Conservation (phyloP, 192 early-diverging fungal genomes). For the Powellomyces hirtus region DNA sequence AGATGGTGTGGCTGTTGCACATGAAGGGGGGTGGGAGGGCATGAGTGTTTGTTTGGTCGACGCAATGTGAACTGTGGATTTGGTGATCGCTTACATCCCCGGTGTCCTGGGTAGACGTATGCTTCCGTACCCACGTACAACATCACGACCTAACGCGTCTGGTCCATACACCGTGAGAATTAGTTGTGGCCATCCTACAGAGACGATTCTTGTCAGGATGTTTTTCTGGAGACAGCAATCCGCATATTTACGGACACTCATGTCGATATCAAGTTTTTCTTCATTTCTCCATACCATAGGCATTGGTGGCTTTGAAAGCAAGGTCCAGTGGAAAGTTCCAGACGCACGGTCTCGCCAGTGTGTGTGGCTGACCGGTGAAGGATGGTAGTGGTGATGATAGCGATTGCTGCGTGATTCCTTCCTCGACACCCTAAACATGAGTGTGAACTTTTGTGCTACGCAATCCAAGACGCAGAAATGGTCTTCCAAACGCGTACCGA, state of each 20-base stretch:
- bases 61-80: background rate
- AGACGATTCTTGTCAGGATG: no score
- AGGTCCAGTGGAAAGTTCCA: slow-evolving; percentile 65
- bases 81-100: slow-evolving; percentile 12
- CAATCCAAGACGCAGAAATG: no score
- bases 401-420: slow-evolving; percentile 57
- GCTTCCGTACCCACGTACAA: slow-evolving; percentile 57
- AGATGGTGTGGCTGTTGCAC: slow-evolving; percentile 40
- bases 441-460: no score
- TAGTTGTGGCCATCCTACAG: slow-evolving; percentile 62
- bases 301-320: slow-evolving; percentile 59
- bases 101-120: slow-evolving; percentile 27
- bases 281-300: slow-evolving; percentile 50
- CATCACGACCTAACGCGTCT: slow-evolving; percentile 61
- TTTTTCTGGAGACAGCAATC: no score
- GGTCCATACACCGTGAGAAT: slow-evolving; percentile 58
- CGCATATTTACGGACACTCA: no score
- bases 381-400: slow-evolving; percentile 19
- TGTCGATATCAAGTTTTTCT: no score
- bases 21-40: background rate
- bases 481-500: slow-evolving; percentile 37
- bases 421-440: slow-evolving; percentile 51
- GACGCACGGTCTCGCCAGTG: slow-evolving; percentile 42
- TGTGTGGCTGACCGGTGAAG: slow-evolving; percentile 12
- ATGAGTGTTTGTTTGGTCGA: slow-evolving; percentile 2